These are phyloP conservation scores for Citrus mangshanensis DNA, from an alignment of 345 rosid genomes.

Conservation along the genomic window DNA sequence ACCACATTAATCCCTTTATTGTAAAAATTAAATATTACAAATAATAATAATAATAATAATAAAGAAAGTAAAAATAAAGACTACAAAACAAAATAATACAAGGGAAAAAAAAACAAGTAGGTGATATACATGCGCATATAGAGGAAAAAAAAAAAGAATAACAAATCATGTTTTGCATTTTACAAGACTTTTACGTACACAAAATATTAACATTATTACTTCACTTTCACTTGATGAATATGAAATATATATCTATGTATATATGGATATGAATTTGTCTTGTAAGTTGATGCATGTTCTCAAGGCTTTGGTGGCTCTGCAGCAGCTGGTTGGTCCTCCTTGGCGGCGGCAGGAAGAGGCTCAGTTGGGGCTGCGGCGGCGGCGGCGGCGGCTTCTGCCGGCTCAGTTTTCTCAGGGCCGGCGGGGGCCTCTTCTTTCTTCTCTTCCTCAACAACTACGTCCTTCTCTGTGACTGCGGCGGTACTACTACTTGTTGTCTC, in stretches of 20 bases:
- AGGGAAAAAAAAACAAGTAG: neutral
- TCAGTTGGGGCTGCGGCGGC: neutral
- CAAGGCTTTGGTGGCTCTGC: constrained; percentile 47
- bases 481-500: constrained; percentile 31
- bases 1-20: neutral
- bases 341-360: constrained; percentile 11
- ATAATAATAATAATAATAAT: neutral
- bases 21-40: neutral
- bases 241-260: neutral
- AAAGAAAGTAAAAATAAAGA: neutral
- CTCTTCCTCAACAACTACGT: constrained; percentile 45
- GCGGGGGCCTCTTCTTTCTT: constrained; percentile 33
- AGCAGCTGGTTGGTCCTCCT: constrained; percentile 16
- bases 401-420: constrained; percentile 3
- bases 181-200: neutral
- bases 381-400: neutral
- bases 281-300: neutral
- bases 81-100: neutral
- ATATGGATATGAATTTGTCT: no score
- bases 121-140: neutral
- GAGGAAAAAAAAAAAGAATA: constrained; percentile 26
- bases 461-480: constrained; percentile 38
- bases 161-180: constrained; percentile 4
- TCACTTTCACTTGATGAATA: neutral
- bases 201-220: neutral